Evolutionary conservation across 805 yeast species (phyloP), one percentile per base, ranked within the genome.

Genomic region (Cyberlindnera nakhonratchasimensis): DNA sequence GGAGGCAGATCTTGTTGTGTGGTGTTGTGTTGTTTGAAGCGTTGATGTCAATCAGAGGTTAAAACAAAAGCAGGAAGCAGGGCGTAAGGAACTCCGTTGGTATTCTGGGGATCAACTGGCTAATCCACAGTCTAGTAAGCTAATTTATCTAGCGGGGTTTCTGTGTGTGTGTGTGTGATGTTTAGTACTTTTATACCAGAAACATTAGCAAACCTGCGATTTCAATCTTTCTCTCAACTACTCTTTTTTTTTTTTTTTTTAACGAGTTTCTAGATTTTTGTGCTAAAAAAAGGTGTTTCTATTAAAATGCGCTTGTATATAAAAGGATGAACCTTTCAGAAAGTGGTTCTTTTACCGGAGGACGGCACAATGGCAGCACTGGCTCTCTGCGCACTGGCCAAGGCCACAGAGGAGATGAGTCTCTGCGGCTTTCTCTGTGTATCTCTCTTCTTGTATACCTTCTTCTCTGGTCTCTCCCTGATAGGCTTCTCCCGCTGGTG

Each of bases 321-420:
- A 23, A 8, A 23, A 8, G 11, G 10, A 26, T 14, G 9, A 12
- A 12, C 12, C 10, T 6, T 22, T 13, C 19, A 16, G 32, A 58
- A 58, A 3, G 52, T 82, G 30, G 75, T 71, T 62, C 89, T 91
- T 66, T 86, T 90, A 62, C 98, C 98, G n/a, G 81, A 71, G 1
- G 96, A 84, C 37, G 86, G 79, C 22, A 89, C 95, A 59, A 91
- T 86, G 6, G 95, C 90, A 16, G 88, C 87, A 55, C 86, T 82
- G 8, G 81, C 95, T 68, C 98, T 80, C 66, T 77, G 95, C 3
- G 98, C 96, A 13, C 71, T 71, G 2, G 96, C 91, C 54, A 91
- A 72, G 0, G 96, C 96, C 33, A 86, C 76, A 34, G 96, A 90
- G 8, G 97, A 82, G 51, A 75, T 79, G 16, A 48, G 50, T 55